phyloP scores from a whole-genome alignment of 345 rosid species.

The Punica granatum region DNA sequence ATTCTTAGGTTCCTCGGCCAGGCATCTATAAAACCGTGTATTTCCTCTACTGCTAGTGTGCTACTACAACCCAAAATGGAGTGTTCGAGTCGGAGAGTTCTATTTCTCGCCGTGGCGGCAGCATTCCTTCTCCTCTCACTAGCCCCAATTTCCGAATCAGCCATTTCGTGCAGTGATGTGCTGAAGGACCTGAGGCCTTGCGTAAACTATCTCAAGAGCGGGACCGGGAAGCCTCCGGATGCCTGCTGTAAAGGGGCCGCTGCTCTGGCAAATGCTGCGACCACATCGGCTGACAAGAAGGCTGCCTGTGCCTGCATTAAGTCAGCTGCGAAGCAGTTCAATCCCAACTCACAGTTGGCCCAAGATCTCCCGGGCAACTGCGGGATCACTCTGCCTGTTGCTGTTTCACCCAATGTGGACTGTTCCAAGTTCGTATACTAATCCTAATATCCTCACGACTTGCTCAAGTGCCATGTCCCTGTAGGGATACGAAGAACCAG shows the following conservation, averaged over 20 bases:
- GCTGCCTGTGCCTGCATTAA: conserved; percentile 67
- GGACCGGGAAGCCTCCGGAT: conserved; percentile 52
- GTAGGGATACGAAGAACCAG: too few species aligned
- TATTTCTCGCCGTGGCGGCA: conserved; percentile 11
- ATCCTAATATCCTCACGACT: neutral
- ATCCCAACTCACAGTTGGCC: conserved; percentile 46
- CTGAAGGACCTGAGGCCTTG: conserved; percentile 61
- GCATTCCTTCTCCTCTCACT: conserved; percentile 21
- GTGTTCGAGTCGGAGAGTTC: conserved; percentile 7
- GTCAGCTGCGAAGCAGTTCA: conserved; percentile 38
- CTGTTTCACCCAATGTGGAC: conserved; percentile 49
- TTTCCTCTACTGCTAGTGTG: neutral
- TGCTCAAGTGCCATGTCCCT: too few species aligned
- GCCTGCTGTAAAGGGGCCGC: conserved; percentile 52
- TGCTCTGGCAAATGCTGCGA: conserved; percentile 36
- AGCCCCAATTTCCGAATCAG: conserved; percentile 32
- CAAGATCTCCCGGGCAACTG: conserved; percentile 54
- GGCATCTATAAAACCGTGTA: neutral
- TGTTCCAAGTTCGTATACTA: conserved; percentile 42
- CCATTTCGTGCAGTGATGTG: conserved; percentile 56
- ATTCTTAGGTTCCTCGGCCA: neutral
- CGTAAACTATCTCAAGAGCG: conserved; percentile 45
- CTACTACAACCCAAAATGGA: conserved; percentile 13
- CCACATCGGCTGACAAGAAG: conserved; percentile 47
- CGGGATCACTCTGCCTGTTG: conserved; percentile 38